phyloP scores from a whole-genome alignment of 768 basidiomycete species.

The Xerocomellus chrysenteron region DNA sequence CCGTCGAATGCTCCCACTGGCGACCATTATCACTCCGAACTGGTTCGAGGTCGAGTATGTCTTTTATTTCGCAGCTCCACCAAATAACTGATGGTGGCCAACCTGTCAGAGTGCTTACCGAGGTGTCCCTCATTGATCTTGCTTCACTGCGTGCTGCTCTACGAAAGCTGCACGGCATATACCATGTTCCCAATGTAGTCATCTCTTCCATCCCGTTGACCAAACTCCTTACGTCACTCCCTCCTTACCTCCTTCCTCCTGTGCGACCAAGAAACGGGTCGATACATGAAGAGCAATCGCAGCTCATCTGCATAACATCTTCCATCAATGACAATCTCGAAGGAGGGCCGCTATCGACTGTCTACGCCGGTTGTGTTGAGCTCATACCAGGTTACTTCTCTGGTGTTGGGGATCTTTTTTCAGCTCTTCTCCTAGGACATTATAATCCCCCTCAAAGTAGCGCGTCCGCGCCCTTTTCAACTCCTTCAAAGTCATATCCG shows the following conservation, averaged over 20 bases:
- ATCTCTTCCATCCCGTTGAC: constrained; percentile 84
- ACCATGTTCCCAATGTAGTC: constrained; percentile 81
- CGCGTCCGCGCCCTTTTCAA: neutral
- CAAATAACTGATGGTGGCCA: neutral
- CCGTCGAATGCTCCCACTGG: constrained; percentile 70
- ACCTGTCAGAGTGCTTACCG: constrained; percentile 66
- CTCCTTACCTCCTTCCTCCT: constrained; percentile 41
- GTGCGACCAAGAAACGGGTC: neutral
- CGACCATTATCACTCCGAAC: constrained; percentile 94
- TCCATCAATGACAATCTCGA: constrained; percentile 34
- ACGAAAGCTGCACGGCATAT: constrained; percentile 68
- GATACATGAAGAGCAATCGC: constrained; percentile 32
- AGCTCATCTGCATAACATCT: constrained; percentile 83
- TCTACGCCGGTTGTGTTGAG: constrained; percentile 73
- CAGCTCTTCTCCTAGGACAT: constrained; percentile 84
- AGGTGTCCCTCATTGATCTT: constrained; percentile 63
- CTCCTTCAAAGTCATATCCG: constrained; percentile 7
- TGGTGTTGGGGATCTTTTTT: constrained; percentile 96
- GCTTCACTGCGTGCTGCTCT: constrained; percentile 68
- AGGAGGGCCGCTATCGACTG: constrained; percentile 34
- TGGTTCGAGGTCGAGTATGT: constrained; percentile 95
- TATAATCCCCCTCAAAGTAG: constrained; percentile 42
- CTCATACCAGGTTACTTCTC: constrained; percentile 90
- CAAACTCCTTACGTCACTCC: constrained; percentile 60
- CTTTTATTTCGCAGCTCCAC: neutral